Percentiles rank a stretch among this genome's conserved stretches.
These are phyloP conservation scores for Ganoderma resinaceum DNA, from an alignment of 1,284 basidiomycete species.

Conservation along the genomic window DNA sequence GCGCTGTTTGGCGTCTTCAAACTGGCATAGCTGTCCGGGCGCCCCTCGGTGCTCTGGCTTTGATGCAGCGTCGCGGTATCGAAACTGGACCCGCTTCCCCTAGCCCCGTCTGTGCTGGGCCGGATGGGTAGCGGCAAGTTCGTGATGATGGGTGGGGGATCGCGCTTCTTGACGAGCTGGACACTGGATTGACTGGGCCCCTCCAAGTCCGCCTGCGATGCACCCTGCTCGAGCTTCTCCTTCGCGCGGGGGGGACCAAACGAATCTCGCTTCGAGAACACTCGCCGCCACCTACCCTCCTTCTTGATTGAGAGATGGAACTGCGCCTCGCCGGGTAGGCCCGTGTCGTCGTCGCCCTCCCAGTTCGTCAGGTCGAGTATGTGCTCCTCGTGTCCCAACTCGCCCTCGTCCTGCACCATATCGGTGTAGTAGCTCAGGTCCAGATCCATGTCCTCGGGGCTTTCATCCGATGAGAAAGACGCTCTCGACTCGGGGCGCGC, in stretches of 20 bases:
- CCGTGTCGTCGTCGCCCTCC: constrained; percentile 78
- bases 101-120: constrained; percentile 9
- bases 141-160: constrained; percentile 22
- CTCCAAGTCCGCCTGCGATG: constrained; percentile 19
- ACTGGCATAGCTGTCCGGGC: background rate
- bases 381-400: constrained; percentile 56
- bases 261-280: constrained; percentile 50
- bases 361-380: constrained; percentile 82
- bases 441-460: constrained; percentile 47
- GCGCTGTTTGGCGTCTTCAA: constrained; percentile 33
- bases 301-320: constrained; percentile 69
- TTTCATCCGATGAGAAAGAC: constrained; percentile 39
- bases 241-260: constrained; percentile 36
- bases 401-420: constrained; percentile 44
- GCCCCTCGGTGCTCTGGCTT: constrained; percentile 6
- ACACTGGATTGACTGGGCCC: constrained; percentile 15
- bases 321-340: constrained; percentile 65
- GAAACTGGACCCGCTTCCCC: background rate
- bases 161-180: constrained; percentile 22
- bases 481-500: constrained; percentile 29
- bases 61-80: constrained; percentile 8
- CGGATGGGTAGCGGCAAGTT: background rate
- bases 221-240: constrained; percentile 26
- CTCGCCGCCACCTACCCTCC: constrained; percentile 74
- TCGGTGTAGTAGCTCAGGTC: constrained; percentile 57